phyloP scores from a whole-genome alignment of 441 rosid genomes.

The Kokia cookei region DNA sequence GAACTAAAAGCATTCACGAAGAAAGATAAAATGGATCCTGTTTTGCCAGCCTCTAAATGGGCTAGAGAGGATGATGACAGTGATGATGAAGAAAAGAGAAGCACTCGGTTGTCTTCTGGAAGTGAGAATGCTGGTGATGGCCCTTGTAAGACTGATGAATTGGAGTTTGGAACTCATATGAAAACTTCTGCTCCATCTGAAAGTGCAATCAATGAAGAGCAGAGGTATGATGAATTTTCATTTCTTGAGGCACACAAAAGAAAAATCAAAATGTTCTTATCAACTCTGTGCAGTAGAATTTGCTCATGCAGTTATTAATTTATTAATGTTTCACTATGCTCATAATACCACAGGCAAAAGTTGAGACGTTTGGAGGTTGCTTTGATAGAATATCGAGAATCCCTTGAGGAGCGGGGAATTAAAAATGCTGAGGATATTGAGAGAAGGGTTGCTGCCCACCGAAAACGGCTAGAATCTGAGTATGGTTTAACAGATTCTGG shows the following conservation, averaged over 20 bases:
- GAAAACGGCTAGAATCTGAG: slow-evolving; percentile 79
- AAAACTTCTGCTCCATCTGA: slow-evolving; percentile 49
- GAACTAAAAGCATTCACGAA: slow-evolving; percentile 56
- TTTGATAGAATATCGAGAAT: slow-evolving; percentile 95
- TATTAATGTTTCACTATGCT: slow-evolving; percentile 17
- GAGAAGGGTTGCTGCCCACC: slow-evolving; percentile 68
- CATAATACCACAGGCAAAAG: slow-evolving; percentile 64
- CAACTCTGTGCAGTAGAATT: neutral
- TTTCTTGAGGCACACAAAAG: neutral
- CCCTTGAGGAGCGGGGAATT: slow-evolving; percentile 88
- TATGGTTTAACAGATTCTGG: slow-evolving; percentile 49
- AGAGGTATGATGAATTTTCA: slow-evolving; percentile 41
- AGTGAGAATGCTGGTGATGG: slow-evolving; percentile 74
- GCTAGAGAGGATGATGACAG: slow-evolving; percentile 90
- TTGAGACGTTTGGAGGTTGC: slow-evolving; percentile 88
- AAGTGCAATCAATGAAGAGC: slow-evolving; percentile 78
- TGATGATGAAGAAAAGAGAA: slow-evolving; percentile 77
- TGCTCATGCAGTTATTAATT: neutral
- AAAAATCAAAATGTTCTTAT: neutral
- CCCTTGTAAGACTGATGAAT: slow-evolving; percentile 51
- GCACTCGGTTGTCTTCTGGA: slow-evolving; percentile 70
- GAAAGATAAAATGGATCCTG: slow-evolving; percentile 74
- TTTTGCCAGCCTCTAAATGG: slow-evolving; percentile 95
- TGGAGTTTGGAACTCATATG: slow-evolving; percentile 46
- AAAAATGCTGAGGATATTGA: slow-evolving; percentile 86